Evolutionary conservation across 2,329 filamentous ascomycete genomes (phyloP).

Genomic region (Sarocladium brachiariae): DNA sequence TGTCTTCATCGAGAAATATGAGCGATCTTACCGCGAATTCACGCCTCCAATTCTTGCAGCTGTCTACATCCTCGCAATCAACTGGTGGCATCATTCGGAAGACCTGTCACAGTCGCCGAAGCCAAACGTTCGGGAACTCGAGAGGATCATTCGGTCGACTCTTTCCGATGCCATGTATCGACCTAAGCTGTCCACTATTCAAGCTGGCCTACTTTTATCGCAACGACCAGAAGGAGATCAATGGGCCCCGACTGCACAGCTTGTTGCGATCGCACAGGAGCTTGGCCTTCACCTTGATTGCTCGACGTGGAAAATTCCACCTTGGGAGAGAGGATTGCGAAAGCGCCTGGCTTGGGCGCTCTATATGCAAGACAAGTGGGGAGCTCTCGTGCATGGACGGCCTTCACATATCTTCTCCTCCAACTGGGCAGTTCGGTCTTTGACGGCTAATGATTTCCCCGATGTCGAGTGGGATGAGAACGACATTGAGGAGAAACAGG

Average conservation of each 20-base stretch:
- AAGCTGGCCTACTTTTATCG: conserved; percentile 67
- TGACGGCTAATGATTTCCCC: conserved; percentile 64
- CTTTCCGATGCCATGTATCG: conserved; percentile 71
- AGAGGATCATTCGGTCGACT: conserved; percentile 65
- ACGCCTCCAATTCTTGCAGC: conserved; percentile 71
- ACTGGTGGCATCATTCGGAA: conserved; percentile 76
- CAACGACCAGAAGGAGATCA: conserved; percentile 72
- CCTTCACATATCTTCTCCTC: conserved; percentile 65
- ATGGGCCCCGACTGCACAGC: conserved; percentile 78
- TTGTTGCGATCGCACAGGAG: conserved; percentile 82
- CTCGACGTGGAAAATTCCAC: conserved; percentile 76
- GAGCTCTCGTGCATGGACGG: conserved; percentile 74
- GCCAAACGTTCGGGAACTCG: conserved; percentile 67
- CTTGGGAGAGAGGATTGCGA: conserved; percentile 78
- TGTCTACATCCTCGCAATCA: conserved; percentile 78
- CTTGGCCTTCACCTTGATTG: conserved; percentile 86
- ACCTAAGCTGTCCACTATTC: conserved; percentile 74
- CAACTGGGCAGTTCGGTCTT: conserved; percentile 69
- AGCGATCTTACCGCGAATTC: conserved; percentile 64
- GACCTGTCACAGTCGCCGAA: conserved; percentile 56
- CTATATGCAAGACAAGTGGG: conserved; percentile 94
- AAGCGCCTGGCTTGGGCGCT: conserved; percentile 85
- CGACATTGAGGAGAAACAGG: conserved; percentile 53
- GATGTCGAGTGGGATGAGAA: conserved; percentile 63
- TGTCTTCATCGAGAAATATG: conserved; percentile 73